Base-by-base conservation (phyloP, 148 eudicot species). In the Rhododendron vialii region DNA sequence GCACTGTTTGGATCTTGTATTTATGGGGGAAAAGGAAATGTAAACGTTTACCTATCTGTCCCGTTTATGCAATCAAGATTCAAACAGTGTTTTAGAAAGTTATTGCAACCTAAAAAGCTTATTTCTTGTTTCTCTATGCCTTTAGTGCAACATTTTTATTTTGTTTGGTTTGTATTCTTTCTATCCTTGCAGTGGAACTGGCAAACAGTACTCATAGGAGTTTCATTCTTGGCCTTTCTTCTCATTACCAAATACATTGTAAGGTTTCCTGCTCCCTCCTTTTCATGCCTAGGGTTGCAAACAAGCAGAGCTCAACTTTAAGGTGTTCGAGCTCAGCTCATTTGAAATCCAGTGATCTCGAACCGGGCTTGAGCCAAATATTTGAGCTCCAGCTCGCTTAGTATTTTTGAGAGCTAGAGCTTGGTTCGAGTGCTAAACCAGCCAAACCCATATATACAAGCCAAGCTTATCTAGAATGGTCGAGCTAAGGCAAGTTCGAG, bases 201-300 rank as follows among this genome's bases (percentile, higher is more conserved):
- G 97, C 94, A 91, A 87, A 96, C 99, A 2, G 90, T 94, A 77
- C 86, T 89, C 71, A 95, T 96, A 33, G 99, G 96, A 57, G 48
- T 90, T 51, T 89, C 95, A 5, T 96, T 95, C 90, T 90, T 96
- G 94, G 92, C 86, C 22, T 91, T 94, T 90, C 91, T 96, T 83
- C 90, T 96, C 28, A 3, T 89, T 28, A 90, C 96, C 83, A 96
- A 96, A 86, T 90, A 88, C 81, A 92, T 96, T 59, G 99, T 96
- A 91, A 92, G 93, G 47, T 55, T 43, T 79, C n/a, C 18, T 63
- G 45, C 14, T 11, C 0, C 50, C 17, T 85, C 73, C 45, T 43
- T 75, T 59, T 45, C 17, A 26, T 43, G 28, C 11, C 38, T 35
- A 33, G 0, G 5, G 30, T 24, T 63, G 71, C 3, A 2, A 63